phyloP scores from a whole-genome alignment of 2,329 filamentous ascomycete genomes.

The Elsinoe ampelina region DNA sequence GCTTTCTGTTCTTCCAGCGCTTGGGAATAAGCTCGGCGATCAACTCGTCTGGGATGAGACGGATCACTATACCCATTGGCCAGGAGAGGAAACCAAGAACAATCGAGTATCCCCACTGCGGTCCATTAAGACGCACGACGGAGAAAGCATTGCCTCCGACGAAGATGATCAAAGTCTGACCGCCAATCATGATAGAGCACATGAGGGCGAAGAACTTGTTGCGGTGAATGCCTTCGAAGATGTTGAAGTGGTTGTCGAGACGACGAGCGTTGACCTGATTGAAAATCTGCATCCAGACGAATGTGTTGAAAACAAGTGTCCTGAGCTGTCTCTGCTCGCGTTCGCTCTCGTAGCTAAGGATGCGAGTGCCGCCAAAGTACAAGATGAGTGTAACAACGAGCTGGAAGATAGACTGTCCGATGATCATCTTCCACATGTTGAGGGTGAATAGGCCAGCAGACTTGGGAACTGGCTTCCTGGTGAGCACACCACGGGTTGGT shows the following conservation, averaged over 20 bases:
- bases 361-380: conserved; percentile 50
- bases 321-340: conserved; percentile 47
- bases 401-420: conserved; percentile 86
- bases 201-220: conserved; percentile 89
- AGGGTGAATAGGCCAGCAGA: conserved; percentile 69
- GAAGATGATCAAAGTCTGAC: conserved; percentile 82
- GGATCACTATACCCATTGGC: conserved; percentile 70
- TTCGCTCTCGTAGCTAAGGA: conserved; percentile 48
- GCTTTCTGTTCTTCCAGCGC: conserved; percentile 29
- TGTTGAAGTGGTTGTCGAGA: conserved; percentile 89
- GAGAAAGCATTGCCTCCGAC: conserved; percentile 75
- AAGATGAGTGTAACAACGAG: conserved; percentile 69
- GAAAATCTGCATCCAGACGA: conserved; percentile 99
- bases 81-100: conserved; percentile 77
- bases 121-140: conserved; percentile 58
- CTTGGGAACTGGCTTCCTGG: conserved; percentile 71
- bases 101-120: conserved; percentile 82
- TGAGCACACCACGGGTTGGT: conserved; percentile 69
- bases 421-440: conserved; percentile 99
- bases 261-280: conserved; percentile 97
- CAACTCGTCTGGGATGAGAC: conserved; percentile 68
- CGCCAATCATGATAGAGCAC: conserved; percentile 76
- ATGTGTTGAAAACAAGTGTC: conserved; percentile 92
- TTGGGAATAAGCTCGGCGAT: conserved; percentile 38
- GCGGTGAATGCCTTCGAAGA: conserved; percentile 75